These are phyloP conservation scores for Coemansia sp. DNA, from an alignment of 192 early-diverging fungal species.

Conservation along the genomic window DNA sequence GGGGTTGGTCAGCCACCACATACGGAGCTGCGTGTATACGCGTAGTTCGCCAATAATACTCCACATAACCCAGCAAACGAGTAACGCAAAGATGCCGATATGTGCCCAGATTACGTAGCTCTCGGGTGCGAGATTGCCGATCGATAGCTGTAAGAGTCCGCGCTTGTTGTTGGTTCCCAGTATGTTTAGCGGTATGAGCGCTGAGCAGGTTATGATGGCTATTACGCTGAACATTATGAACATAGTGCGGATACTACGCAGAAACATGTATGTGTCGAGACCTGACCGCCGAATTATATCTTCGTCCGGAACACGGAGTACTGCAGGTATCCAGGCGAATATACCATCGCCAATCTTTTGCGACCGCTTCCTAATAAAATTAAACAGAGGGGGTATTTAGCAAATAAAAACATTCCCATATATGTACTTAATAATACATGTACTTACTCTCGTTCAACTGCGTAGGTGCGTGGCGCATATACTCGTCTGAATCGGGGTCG, in stretches of 20 bases:
- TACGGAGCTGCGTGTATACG: constrained; percentile 68
- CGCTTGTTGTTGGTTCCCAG: constrained; percentile 44
- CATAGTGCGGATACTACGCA: constrained; percentile 71
- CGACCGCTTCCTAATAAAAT: constrained; percentile 50
- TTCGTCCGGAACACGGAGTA: constrained; percentile 59
- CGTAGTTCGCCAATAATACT: constrained; percentile 66
- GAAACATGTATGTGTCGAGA: constrained; percentile 78
- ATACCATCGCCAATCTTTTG: constrained; percentile 56
- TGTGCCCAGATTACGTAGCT: constrained; percentile 69
- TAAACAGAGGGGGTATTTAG: neutral
- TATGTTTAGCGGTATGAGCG: constrained; percentile 72
- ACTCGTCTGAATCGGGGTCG: constrained; percentile 66
- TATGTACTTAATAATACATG: no score
- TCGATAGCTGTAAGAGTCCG: constrained; percentile 67
- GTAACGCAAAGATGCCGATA: constrained; percentile 57
- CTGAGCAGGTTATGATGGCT: neutral
- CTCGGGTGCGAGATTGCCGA: constrained; percentile 68
- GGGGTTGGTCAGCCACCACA: constrained; percentile 63
- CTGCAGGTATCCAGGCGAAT: constrained; percentile 64
- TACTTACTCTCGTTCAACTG: constrained; percentile 56
- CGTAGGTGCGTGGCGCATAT: constrained; percentile 73
- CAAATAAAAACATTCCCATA: no score
- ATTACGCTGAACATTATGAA: constrained; percentile 62
- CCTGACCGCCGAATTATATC: constrained; percentile 62
- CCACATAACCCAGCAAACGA: constrained; percentile 44